Conservation (phyloP, 257 asterid genomes). For the Scutellaria minor region DNA sequence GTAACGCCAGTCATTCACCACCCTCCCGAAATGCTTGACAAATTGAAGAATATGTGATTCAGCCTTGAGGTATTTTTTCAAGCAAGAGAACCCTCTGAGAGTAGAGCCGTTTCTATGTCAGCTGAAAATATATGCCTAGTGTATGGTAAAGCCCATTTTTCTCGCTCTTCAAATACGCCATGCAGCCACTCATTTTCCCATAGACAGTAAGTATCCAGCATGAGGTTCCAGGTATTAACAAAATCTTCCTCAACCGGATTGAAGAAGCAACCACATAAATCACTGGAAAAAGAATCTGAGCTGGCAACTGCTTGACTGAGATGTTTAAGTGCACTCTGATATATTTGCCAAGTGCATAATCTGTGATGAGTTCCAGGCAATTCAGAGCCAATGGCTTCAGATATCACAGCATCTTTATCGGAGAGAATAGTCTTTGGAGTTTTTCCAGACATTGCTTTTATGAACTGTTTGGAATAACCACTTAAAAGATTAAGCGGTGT, state of each 20-base stretch:
- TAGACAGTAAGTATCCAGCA: slow-evolving; percentile 53
- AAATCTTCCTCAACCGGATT: slow-evolving; percentile 54
- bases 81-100: slow-evolving; percentile 50
- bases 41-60: slow-evolving; percentile 53
- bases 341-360: slow-evolving; percentile 56
- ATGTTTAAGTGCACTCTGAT: slow-evolving; percentile 46
- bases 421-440: slow-evolving; percentile 56
- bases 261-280: slow-evolving; percentile 50
- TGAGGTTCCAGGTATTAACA: slow-evolving; percentile 53
- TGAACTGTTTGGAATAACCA: slow-evolving; percentile 57
- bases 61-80: slow-evolving; percentile 48
- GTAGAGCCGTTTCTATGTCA: slow-evolving; percentile 48
- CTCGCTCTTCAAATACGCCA: slow-evolving; percentile 49
- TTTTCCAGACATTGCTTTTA: slow-evolving; percentile 50
- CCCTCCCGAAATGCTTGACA: slow-evolving; percentile 60
- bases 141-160: slow-evolving; percentile 63
- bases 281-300: slow-evolving; percentile 52
- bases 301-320: slow-evolving; percentile 41
- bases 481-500: slow-evolving; percentile 50
- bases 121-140: slow-evolving; percentile 51
- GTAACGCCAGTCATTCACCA: slow-evolving; percentile 62
- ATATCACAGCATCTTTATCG: slow-evolving; percentile 46
- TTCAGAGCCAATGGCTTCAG: slow-evolving; percentile 51
- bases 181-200: slow-evolving; percentile 61
- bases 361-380: slow-evolving; percentile 51